These are phyloP conservation scores for Macrolepiota fuliginosa DNA, from an alignment of 768 basidiomycete genomes.

Conservation along the genomic window DNA sequence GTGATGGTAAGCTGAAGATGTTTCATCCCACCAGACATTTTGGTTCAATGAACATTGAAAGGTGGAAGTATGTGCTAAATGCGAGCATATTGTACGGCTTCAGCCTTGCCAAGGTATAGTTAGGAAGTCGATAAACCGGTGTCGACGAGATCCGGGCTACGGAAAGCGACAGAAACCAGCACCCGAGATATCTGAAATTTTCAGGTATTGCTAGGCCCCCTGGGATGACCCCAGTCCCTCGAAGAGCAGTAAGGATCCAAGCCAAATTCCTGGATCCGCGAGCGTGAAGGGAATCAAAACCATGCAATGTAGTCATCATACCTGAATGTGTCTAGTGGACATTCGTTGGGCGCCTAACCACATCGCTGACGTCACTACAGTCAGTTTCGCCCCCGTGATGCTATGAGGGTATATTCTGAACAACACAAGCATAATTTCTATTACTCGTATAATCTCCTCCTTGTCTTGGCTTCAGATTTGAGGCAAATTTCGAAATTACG, in stretches of 20 bases:
- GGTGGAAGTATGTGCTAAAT: neutral
- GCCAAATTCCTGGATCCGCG: slow-evolving; percentile 47
- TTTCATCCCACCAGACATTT: slow-evolving; percentile 56
- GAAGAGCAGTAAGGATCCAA: slow-evolving; percentile 56
- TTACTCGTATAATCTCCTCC: too few species aligned
- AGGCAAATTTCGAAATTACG: too few species aligned
- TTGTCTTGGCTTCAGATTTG: too few species aligned
- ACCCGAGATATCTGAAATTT: slow-evolving; percentile 65
- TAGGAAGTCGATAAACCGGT: slow-evolving; percentile 86
- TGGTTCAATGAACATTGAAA: neutral
- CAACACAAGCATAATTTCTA: too few species aligned
- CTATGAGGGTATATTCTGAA: slow-evolving; percentile 1
- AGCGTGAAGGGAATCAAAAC: slow-evolving; percentile 5
- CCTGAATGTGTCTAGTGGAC: slow-evolving; percentile 80
- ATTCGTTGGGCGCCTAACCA: slow-evolving; percentile 71
- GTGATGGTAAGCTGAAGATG: neutral
- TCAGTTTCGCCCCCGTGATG: slow-evolving; percentile 66
- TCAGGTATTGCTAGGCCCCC: slow-evolving; percentile 78
- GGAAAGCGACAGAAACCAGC: slow-evolving; percentile 70
- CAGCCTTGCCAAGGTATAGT: slow-evolving; percentile 74
- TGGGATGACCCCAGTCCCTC: slow-evolving; percentile 59
- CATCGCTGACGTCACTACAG: slow-evolving; percentile 90
- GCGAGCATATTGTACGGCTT: slow-evolving; percentile 74
- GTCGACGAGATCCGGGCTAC: slow-evolving; percentile 38
- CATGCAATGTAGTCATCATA: slow-evolving; percentile 25